A percentile compares a stretch with the other conserved stretches of the same genome.
Conservation (phyloP, 768 basidiomycete species). For the Amyloporia xantha region DNA sequence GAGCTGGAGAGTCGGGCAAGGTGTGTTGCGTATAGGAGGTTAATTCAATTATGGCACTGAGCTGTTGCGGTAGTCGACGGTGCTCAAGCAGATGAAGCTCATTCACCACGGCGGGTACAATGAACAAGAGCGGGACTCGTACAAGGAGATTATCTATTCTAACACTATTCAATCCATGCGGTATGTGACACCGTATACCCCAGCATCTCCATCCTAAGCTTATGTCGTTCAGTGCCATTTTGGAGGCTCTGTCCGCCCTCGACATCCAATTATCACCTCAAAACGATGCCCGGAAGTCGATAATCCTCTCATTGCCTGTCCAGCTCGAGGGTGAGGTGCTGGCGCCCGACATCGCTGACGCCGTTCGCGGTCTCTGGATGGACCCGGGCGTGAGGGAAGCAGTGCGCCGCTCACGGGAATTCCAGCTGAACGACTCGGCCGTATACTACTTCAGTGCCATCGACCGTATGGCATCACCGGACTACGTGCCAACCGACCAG, state of each 20-base stretch:
- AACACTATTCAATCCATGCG: constrained; percentile 96
- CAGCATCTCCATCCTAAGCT: constrained; percentile 3
- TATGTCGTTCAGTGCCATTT: constrained; percentile 65
- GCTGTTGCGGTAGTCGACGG: constrained; percentile 88
- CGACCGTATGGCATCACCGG: constrained; percentile 68
- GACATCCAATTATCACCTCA: constrained; percentile 64
- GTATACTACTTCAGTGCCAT: constrained; percentile 95
- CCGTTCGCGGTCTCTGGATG: constrained; percentile 75
- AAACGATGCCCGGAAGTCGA: constrained; percentile 60
- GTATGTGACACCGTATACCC: constrained; percentile 33
- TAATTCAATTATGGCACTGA: too few relatives aligned
- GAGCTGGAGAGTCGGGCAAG: constrained; percentile 97
- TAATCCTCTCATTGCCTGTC: constrained; percentile 64
- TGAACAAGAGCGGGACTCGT: constrained; percentile 82
- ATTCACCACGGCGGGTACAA: constrained; percentile 91
- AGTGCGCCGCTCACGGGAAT: constrained; percentile 80
- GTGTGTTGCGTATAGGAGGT: too few relatives aligned
- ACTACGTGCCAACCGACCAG: constrained; percentile 89
- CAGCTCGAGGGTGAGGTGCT: constrained; percentile 78
- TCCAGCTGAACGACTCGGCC: constrained; percentile 95
- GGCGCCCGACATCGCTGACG: constrained; percentile 69
- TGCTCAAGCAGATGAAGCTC: constrained; percentile 96
- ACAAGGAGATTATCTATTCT: constrained; percentile 92
- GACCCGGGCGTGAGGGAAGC: constrained; percentile 77
- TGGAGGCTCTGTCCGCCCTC: constrained; percentile 88